A percentile compares a stretch with the other conserved stretches of the same genome.
phyloP scores from a whole-genome alignment of 768 basidiomycete species.

The Termitomyces sp. region DNA sequence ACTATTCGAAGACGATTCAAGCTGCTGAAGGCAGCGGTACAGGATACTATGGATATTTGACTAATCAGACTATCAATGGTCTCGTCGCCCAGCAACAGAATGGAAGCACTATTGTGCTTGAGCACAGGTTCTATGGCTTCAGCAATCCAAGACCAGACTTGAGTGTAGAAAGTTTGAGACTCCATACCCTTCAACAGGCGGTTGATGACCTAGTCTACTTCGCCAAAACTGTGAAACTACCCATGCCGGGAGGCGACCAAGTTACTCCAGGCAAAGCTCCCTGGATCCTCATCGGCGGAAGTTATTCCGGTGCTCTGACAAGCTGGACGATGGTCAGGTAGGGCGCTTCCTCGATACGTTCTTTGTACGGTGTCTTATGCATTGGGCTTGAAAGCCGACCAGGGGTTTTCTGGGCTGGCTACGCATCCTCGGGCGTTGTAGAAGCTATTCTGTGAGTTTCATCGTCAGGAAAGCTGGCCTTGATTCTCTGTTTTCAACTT shows the following conservation, averaged over 20 bases:
- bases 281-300: slow-evolving; percentile 47
- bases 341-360: slow-evolving; percentile 13
- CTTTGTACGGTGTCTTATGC: not conserved
- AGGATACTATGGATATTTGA: slow-evolving; percentile 52
- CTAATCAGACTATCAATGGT: slow-evolving; percentile 59
- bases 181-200: slow-evolving; percentile 69
- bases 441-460: slow-evolving; percentile 45
- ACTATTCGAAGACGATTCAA: not conserved
- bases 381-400: slow-evolving; percentile 38
- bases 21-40: not conserved
- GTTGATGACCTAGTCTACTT: slow-evolving; percentile 72
- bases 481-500: not conserved
- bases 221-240: slow-evolving; percentile 55
- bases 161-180: slow-evolving; percentile 45
- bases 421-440: slow-evolving; percentile 62
- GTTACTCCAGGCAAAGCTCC: slow-evolving; percentile 51
- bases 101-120: slow-evolving; percentile 57
- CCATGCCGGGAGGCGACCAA: slow-evolving; percentile 59
- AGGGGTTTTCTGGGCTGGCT: slow-evolving; percentile 58
- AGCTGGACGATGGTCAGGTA: slow-evolving; percentile 70
- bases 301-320: slow-evolving; percentile 45
- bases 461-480: not conserved
- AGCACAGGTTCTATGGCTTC: slow-evolving; percentile 73
- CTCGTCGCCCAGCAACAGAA: slow-evolving; percentile 58
- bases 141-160: slow-evolving; percentile 67